Base-by-base conservation (phyloP, 2,329 filamentous ascomycete species). In the Elsinoe fawcettii region DNA sequence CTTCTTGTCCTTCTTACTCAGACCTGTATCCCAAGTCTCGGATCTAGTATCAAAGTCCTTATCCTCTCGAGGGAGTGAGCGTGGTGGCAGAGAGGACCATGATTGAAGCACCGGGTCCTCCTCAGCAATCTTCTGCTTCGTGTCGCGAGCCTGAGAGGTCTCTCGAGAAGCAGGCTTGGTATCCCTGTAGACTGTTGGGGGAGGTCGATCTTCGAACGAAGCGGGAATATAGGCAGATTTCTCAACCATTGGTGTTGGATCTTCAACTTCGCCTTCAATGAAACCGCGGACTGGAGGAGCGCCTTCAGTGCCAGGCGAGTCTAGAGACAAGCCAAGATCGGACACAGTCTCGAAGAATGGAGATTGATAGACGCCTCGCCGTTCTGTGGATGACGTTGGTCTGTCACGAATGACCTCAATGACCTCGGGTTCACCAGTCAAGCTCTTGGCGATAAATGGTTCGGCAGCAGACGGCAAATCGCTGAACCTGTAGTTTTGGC, bases 141-240 rank as follows among this genome's bases (percentile, higher is more conserved):
- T 39, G 34, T n/a, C 56, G 30, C 23, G 39, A 46, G 25, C 49
- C 53, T 54, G 47, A 11, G 57, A 39, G 3, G 51, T 37, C 32
- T 55, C 57, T 16, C 41, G 39, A n/a, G 12, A 12, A 12, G 36
- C 14, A 4, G 53, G 37, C 44, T 55, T 54, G 8, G 49, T 44
- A 9, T 51, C 46, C 30, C 43, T 37, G 27, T 63, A 66, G 12
- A 62, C 55, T 23, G 43, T 18, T 20, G 54, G 54, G 11, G 54
- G 32, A 16, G 32, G 49, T 2, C 51, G 53, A n/a, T 62, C 46
- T 20, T 67, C 66, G 60, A 87, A 90, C 8, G 78, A 73, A 18
- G 85, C 86, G 22, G 85, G 84, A 69, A 86, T 80, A 58, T 80
- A 77, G 43, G 75, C 66, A 18, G 66, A 63, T 53, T 73, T 72